A percentile compares a stretch with the other conserved stretches of the same genome.
These are phyloP conservation scores for Neurospora africana DNA, from an alignment of 495 filamentous ascomycete species.

Conservation along the genomic window DNA sequence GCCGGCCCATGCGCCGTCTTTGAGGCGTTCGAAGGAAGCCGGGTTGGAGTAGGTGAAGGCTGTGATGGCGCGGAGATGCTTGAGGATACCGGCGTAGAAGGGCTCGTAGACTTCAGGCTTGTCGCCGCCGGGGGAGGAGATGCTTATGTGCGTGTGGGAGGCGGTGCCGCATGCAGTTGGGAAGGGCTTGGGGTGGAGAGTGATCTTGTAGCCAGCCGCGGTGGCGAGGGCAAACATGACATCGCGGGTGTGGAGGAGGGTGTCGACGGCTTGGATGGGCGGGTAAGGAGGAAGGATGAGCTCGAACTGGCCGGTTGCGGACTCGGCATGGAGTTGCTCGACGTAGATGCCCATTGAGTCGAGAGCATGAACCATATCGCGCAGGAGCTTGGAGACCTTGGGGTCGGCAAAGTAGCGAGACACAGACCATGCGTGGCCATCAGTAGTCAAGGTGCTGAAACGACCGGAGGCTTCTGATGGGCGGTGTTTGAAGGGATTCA, in stretches of 20 bases:
- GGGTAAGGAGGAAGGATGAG: constrained; percentile 57
- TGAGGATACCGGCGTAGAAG: constrained; percentile 60
- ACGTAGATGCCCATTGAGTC: constrained; percentile 52
- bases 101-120: constrained; percentile 33
- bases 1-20: constrained; percentile 61
- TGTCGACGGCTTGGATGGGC: constrained; percentile 62
- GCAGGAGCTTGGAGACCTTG: constrained; percentile 46
- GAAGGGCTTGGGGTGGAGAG: constrained; percentile 65
- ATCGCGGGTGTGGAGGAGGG: constrained; percentile 60
- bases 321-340: constrained; percentile 70
- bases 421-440: constrained; percentile 56
- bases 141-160: constrained; percentile 57
- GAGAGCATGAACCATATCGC: constrained; percentile 52
- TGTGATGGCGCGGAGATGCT: constrained; percentile 51
- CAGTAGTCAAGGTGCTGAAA: constrained; percentile 20
- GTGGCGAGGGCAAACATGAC: constrained; percentile 51
- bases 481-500: neutral
- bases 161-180: constrained; percentile 49
- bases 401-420: constrained; percentile 43
- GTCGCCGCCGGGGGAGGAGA: constrained; percentile 32
- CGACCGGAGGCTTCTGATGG: constrained; percentile 1
- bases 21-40: constrained; percentile 51
- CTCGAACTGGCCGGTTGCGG: constrained; percentile 68
- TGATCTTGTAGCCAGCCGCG: constrained; percentile 55
- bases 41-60: constrained; percentile 54